Percentiles rank a stretch among this genome's conserved stretches.
These are phyloP conservation scores for Cladophialophora chaetospira DNA, from an alignment of 2,329 filamentous ascomycete species.

Conservation along the genomic window DNA sequence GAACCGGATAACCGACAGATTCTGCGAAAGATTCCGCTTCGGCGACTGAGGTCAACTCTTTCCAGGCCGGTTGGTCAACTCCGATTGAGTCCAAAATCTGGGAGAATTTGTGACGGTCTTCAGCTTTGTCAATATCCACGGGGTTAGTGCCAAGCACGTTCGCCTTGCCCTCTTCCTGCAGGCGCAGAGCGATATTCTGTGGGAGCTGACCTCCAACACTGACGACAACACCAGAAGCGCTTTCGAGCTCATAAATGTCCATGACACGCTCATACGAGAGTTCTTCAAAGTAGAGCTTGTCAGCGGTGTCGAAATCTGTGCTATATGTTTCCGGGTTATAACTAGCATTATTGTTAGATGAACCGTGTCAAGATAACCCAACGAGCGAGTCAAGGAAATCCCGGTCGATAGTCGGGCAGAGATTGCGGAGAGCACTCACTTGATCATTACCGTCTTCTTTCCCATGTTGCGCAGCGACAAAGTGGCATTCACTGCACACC, in stretches of 20 bases:
- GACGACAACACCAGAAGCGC: constrained; percentile 82
- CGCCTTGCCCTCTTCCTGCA: constrained; percentile 87
- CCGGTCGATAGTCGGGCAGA: too few relatives aligned
- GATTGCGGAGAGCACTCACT: too few relatives aligned
- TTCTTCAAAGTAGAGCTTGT: constrained; percentile 96
- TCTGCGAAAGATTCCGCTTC: constrained; percentile 87
- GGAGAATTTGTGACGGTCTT: constrained; percentile 98
- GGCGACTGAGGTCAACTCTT: constrained; percentile 86
- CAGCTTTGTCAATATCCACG: constrained; percentile 93
- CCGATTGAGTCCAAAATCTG: constrained; percentile 96
- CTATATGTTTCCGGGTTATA: constrained; percentile 78
- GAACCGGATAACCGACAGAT: constrained; percentile 85
- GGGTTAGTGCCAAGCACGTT: constrained; percentile 92
- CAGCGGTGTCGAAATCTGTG: constrained; percentile 87
- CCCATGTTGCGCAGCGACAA: constrained; percentile 80
- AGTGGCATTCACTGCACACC: constrained; percentile 92
- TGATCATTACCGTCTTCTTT: constrained; percentile 98
- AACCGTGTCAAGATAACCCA: too few relatives aligned
- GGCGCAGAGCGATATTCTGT: constrained; percentile 92
- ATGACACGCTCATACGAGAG: constrained; percentile 95
- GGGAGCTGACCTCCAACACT: constrained; percentile 95
- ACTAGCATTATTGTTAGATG: too few relatives aligned
- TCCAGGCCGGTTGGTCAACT: constrained; percentile 96
- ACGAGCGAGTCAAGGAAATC: too few relatives aligned
- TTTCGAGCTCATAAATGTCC: constrained; percentile 97